A percentile compares a stretch with the other conserved stretches of the same genome.
phyloP scores from a whole-genome alignment of 257 asterid genomes.

The Solanum sejunctum region DNA sequence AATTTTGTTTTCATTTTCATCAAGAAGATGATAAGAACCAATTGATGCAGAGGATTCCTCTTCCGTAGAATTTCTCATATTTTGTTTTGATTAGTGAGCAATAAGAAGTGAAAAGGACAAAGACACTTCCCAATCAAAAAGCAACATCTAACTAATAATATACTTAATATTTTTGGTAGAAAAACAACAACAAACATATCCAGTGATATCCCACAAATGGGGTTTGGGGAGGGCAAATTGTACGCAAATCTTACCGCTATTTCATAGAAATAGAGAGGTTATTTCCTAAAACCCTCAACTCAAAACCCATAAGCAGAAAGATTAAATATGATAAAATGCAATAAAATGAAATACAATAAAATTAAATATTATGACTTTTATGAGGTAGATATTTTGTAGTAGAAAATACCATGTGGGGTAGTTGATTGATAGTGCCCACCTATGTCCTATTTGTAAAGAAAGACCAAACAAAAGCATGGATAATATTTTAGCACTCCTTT shows the following conservation, averaged over 20 bases:
- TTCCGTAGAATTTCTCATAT: neutral
- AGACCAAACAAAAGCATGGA: neutral
- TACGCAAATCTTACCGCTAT: too few species aligned
- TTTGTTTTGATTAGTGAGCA: neutral
- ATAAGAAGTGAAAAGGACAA: neutral
- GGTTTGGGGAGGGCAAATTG: too few species aligned
- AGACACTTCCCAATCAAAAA: neutral
- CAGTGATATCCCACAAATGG: too few species aligned
- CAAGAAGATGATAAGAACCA: constrained; percentile 3
- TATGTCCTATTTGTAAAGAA: neutral
- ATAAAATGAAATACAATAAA: too few species aligned
- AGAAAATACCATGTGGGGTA: neutral
- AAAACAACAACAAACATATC: too few species aligned
- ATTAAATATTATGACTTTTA: neutral
- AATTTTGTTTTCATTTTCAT: neutral
- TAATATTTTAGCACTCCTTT: neutral
- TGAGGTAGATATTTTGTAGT: neutral
- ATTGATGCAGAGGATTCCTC: neutral
- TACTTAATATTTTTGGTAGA: neutral
- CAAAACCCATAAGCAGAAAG: too few species aligned
- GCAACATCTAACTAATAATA: neutral
- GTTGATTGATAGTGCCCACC: neutral
- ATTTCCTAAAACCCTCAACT: too few species aligned
- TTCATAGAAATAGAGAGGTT: too few species aligned
- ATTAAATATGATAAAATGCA: too few species aligned